Conservation (phyloP, 768 basidiomycete genomes). For the Gymnopilus junonius region DNA sequence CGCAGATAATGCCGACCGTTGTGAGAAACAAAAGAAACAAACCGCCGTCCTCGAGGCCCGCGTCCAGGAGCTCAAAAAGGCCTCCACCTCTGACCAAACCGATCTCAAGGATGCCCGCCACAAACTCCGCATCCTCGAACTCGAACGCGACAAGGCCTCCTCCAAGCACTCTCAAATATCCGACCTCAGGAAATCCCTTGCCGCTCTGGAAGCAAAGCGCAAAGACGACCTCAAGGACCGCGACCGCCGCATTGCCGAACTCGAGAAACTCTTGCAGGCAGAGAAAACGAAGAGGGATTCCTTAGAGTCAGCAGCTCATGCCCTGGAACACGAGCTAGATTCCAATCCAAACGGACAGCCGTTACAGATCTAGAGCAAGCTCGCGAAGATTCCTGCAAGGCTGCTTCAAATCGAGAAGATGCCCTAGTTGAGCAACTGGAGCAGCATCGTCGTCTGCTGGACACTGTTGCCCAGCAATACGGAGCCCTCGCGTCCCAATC, state of each 20-base stretch:
- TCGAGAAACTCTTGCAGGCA: conserved; percentile 52
- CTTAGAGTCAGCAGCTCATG: conserved; percentile 47
- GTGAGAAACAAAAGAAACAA: conserved; percentile 69
- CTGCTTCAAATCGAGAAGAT: conserved; percentile 44
- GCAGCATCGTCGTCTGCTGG: conserved; percentile 48
- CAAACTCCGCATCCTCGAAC: conserved; percentile 62
- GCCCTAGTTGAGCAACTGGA: conserved; percentile 55
- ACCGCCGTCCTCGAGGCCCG: conserved; percentile 59
- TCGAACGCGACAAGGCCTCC: conserved; percentile 55
- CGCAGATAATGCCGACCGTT: conserved; percentile 53
- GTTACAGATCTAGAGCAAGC: conserved; percentile 37
- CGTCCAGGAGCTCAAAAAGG: conserved; percentile 63
- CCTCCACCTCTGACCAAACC: conserved; percentile 49
- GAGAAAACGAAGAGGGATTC: conserved; percentile 58
- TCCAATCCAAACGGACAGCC: conserved; percentile 39
- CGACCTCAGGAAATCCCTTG: conserved; percentile 55
- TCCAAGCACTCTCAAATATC: conserved; percentile 55
- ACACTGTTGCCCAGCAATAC: conserved; percentile 57
- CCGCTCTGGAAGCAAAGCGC: conserved; percentile 51
- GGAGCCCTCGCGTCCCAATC: conserved; percentile 50
- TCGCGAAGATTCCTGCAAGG: conserved; percentile 39
- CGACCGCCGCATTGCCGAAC: conserved; percentile 56
- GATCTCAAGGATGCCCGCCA: conserved; percentile 67
- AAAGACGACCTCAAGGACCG: conserved; percentile 59
- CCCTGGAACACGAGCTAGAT: conserved; percentile 43